Percentiles rank a stretch among this genome's conserved stretches.
Evolutionary conservation across 495 filamentous ascomycete genomes (phyloP).

Genomic region (Aspergillus saccharolyticus): DNA sequence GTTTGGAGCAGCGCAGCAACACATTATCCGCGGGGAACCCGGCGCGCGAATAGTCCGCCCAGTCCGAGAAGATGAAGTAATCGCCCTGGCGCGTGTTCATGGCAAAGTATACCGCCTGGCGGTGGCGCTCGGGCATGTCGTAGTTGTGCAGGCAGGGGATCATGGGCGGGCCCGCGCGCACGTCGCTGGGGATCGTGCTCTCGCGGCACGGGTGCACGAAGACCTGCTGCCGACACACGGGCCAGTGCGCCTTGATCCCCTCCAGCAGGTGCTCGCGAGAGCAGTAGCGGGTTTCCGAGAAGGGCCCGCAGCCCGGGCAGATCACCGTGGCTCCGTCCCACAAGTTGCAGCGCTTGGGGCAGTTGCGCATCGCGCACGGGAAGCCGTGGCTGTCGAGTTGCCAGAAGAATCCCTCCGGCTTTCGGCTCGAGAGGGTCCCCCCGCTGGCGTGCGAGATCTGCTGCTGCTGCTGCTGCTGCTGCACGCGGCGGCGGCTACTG

Average conservation of each 20-base stretch:
- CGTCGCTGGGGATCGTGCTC: constrained; percentile 16
- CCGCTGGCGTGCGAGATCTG: not conserved
- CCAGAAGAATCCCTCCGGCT: constrained; percentile 19
- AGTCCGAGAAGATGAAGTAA: constrained; percentile 39
- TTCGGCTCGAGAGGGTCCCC: constrained; percentile 1
- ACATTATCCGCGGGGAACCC: constrained; percentile 8
- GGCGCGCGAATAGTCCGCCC: constrained; percentile 11
- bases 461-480: not conserved
- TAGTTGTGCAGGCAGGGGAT: constrained; percentile 26
- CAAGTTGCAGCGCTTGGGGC: constrained; percentile 49
- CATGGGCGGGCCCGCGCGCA: constrained; percentile 21
- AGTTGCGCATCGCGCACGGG: constrained; percentile 25
- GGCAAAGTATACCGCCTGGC: constrained; percentile 33
- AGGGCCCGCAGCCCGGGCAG: constrained; percentile 44
- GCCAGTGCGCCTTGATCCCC: constrained; percentile 35
- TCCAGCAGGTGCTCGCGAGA: constrained; percentile 29
- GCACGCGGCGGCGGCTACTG: not conserved
- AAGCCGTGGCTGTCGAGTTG: constrained; percentile 24
- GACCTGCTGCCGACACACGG: constrained; percentile 19
- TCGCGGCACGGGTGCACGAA: constrained; percentile 16
- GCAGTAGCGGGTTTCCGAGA: constrained; percentile 38
- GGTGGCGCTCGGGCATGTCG: constrained; percentile 31
- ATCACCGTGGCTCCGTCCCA: constrained; percentile 33
- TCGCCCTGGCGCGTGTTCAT: constrained; percentile 24
- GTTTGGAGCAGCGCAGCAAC: constrained; percentile 22